These are phyloP conservation scores for Aureoboletus auriporus DNA, from an alignment of 768 basidiomycete species.

Conservation along the genomic window DNA sequence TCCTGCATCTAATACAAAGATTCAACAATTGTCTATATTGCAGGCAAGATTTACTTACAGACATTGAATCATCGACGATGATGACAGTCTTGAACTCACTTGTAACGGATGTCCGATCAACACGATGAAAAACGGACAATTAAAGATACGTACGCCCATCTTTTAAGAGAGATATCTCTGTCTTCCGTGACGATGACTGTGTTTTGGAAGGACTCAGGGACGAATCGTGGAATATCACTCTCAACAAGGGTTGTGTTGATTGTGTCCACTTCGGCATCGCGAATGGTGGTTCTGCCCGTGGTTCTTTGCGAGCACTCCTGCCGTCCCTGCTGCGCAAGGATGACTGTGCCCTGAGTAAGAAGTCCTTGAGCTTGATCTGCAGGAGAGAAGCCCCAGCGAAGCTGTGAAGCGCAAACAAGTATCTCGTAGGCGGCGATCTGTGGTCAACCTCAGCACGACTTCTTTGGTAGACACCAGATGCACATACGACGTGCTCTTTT, in stretches of 20 bases:
- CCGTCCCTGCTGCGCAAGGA: slow-evolving; percentile 22
- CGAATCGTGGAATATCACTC: slow-evolving; percentile 26
- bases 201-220: slow-evolving; percentile 7
- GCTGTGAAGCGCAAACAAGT: slow-evolving; percentile 33
- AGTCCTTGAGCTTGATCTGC: slow-evolving; percentile 2
- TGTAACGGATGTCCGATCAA: slow-evolving; percentile 5
- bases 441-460: neutral
- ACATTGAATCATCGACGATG: slow-evolving; percentile 39
- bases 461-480: neutral
- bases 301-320: neutral
- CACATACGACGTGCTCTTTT: slow-evolving; percentile 30
- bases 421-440: slow-evolving; percentile 33
- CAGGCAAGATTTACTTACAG: slow-evolving; percentile 17
- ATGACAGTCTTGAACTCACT: slow-evolving; percentile 42
- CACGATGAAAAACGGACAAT: neutral
- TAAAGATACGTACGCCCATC: slow-evolving; percentile 24
- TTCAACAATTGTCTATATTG: neutral
- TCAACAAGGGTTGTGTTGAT: slow-evolving; percentile 26
- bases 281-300: neutral
- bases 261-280: slow-evolving; percentile 10
- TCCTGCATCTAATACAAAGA: slow-evolving; percentile 33
- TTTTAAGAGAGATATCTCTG: slow-evolving; percentile 19
- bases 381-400: slow-evolving; percentile 28
- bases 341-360: slow-evolving; percentile 26
- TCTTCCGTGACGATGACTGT: slow-evolving; percentile 4